Evolutionary conservation across 148 eudicot genomes (phyloP).

Genomic region (Hydrangea macrophylla): DNA sequence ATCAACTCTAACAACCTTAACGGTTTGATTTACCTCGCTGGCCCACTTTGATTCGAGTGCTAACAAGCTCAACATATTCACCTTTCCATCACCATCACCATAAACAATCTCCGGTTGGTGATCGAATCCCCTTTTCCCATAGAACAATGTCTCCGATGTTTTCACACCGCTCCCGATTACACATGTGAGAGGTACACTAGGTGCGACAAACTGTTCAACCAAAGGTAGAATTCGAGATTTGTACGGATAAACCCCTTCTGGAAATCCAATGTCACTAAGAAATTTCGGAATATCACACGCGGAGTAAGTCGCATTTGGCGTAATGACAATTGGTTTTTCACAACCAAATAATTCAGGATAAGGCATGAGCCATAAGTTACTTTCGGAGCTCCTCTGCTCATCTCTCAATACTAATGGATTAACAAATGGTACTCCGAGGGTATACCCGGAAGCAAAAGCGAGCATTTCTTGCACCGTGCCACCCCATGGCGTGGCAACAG

Average conservation of each 20-base stretch:
- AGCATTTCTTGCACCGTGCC: slow-evolving; percentile 78
- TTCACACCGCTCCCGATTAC: slow-evolving; percentile 55
- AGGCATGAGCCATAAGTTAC: slow-evolving; percentile 92
- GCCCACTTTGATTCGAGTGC: slow-evolving; percentile 51
- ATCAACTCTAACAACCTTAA: slow-evolving; percentile 41
- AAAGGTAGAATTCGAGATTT: slow-evolving; percentile 54
- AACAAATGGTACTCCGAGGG: slow-evolving; percentile 85
- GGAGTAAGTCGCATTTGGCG: slow-evolving; percentile 45
- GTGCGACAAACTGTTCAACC: slow-evolving; percentile 37
- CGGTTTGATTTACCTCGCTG: slow-evolving; percentile 30
- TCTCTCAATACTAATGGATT: slow-evolving; percentile 69
- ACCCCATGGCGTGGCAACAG: slow-evolving; percentile 85
- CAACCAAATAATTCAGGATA: slow-evolving; percentile 36
- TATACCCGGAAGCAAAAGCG: slow-evolving; percentile 80
- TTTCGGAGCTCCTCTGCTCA: slow-evolving; percentile 84
- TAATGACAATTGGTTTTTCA: slow-evolving; percentile 44
- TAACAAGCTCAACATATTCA: slow-evolving; percentile 71
- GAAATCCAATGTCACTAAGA: slow-evolving; percentile 64
- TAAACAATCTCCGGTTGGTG: slow-evolving; percentile 55
- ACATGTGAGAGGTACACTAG: slow-evolving; percentile 67
- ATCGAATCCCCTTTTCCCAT: slow-evolving; percentile 59
- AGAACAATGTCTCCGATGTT: slow-evolving; percentile 69
- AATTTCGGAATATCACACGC: slow-evolving; percentile 46
- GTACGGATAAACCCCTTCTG: slow-evolving; percentile 49
- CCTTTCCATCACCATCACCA: slow-evolving; percentile 97